phyloP scores from a whole-genome alignment of 306 rosid species.

The Abrus precatorius region DNA sequence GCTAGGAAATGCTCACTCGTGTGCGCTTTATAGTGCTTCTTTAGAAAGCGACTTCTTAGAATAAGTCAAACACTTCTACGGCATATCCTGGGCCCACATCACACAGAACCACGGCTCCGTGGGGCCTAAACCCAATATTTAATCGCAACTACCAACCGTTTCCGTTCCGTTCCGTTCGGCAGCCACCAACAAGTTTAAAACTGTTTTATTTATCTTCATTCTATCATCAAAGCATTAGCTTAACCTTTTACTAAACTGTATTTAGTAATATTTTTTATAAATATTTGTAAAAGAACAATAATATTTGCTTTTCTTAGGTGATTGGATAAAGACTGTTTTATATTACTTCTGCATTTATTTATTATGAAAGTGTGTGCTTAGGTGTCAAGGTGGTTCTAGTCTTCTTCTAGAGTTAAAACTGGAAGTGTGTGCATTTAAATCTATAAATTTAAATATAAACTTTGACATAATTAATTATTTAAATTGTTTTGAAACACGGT shows the following conservation, averaged over 20 bases:
- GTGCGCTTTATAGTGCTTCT: slow-evolving; percentile 40
- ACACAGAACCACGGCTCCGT: slow-evolving; percentile 5
- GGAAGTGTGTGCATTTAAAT: no score
- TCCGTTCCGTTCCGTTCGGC: slow-evolving; percentile 2
- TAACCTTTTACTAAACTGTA: not conserved
- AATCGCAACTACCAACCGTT: slow-evolving; percentile 34
- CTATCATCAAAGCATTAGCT: not conserved
- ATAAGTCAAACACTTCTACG: slow-evolving; percentile 45
- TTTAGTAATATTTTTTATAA: no score
- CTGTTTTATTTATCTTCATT: slow-evolving; percentile 11
- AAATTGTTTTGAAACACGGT: no score
- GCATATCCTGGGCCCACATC: slow-evolving; percentile 38
- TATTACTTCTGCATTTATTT: no score
- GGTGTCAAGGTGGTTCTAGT: no score
- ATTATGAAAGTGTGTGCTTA: no score
- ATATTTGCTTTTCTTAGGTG: no score
- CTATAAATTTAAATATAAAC: no score
- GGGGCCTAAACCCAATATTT: slow-evolving; percentile 12
- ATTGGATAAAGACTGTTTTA: no score
- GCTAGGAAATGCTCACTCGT: slow-evolving; percentile 49
- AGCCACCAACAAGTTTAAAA: not conserved
- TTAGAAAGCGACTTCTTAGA: slow-evolving; percentile 31
- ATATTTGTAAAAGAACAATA: no score
- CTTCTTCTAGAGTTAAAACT: no score
- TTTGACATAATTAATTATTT: no score